Evolutionary conservation across 306 rosid species (phyloP).

Genomic region (Malus asiatica): DNA sequence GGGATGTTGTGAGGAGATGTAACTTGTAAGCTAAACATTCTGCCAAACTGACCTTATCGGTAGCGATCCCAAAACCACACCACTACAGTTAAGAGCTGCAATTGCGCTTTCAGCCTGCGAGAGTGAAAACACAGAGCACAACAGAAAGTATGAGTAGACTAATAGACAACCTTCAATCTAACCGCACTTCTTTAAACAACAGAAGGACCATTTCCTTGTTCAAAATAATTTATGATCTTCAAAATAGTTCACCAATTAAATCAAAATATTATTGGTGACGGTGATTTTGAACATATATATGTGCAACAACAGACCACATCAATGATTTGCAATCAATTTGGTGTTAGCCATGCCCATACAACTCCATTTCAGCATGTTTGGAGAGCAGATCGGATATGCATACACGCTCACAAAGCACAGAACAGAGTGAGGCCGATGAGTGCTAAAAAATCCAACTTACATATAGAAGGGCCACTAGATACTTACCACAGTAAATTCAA

Average conservation of each 20-base stretch:
- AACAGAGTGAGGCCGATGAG: slow-evolving; percentile 5
- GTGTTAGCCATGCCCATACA: background rate
- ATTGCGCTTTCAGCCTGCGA: slow-evolving; percentile 97
- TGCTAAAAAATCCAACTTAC: background rate
- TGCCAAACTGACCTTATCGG: slow-evolving; percentile 74
- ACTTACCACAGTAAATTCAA: slow-evolving; percentile 76
- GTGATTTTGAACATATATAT: background rate
- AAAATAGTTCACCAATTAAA: background rate
- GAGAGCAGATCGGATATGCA: background rate
- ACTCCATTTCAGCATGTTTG: background rate
- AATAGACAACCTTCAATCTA: background rate
- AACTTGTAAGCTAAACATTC: background rate
- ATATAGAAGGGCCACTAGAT: slow-evolving; percentile 2
- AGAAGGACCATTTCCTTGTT: background rate
- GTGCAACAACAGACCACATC: background rate
- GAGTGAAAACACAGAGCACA: background rate
- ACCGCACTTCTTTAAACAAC: background rate
- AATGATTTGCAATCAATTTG: background rate
- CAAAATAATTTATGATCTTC: background rate
- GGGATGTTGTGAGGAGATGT: background rate
- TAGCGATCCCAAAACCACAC: slow-evolving; percentile 84
- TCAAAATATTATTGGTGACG: background rate
- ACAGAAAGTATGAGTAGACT: background rate
- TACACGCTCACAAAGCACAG: background rate
- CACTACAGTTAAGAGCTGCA: slow-evolving; percentile 95